Base-by-base conservation (phyloP, 805 yeast genomes). In the Candida awuae region DNA sequence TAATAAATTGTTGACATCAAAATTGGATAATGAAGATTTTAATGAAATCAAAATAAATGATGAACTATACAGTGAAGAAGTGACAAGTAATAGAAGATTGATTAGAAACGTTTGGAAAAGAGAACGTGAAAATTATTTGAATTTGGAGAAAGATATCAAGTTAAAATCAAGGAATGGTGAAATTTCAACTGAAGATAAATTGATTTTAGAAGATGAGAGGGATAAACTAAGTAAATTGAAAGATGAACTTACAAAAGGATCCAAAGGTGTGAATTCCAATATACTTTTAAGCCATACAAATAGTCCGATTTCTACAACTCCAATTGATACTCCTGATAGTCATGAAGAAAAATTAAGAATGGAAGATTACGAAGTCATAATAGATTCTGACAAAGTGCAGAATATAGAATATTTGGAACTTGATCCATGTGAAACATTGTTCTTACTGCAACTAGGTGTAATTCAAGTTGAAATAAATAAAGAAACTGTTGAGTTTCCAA, bases 351-450 rank as follows among this genome's bases (percentile, higher is more conserved):
- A 47, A 2, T 34, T 54, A 14, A 53, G 74, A 34, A 43, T 47
- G 1, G 74, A 69, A 36, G 67, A 67, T 35, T 46, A 51, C n/a
- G 59, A 51, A 10, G 41, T 68, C 19, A 38, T 60, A 10, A 48
- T 58, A 5, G 60, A 52, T 22, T 48, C 44, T 23, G 42, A 46
- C n/a, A 43, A 44, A 10, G 47, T 55, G 8, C 42, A 46, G 14
- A 47, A 49, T 32, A 39, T 71, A 20, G 80, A 74, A 48, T 62
- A 62, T 47, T 57, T 87, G 34, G 88, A 88, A 55, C 62, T 90
- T 30, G 77, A 80, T 65, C 80, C 86, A 0, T 73, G 68, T 12
- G 98, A 90, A 56, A 77, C 76, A 0, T 65, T 87, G 35, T 92
- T 85, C 52, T 65, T 90, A 19, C 68, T 71, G n/a, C 37, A 54